Evolutionary conservation across 2,329 filamentous ascomycete genomes (phyloP).

Genomic region (Coleophoma crateriformis): DNA sequence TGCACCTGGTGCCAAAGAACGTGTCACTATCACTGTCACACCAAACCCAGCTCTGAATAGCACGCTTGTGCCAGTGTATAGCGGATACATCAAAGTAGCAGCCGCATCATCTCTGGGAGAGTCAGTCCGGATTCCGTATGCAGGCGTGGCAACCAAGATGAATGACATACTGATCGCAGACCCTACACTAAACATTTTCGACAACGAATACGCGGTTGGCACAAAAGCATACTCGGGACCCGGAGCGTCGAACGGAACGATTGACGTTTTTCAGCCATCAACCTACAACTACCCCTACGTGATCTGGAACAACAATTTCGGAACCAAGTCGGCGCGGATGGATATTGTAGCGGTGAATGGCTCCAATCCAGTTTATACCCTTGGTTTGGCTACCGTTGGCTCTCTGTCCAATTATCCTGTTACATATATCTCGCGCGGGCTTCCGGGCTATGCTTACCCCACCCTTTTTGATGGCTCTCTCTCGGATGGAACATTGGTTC

Average conservation of each 20-base stretch:
- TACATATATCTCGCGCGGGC: background rate
- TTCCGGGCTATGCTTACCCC: background rate
- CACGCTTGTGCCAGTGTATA: background rate
- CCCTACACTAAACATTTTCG: background rate
- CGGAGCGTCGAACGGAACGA: background rate
- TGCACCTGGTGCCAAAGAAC: background rate
- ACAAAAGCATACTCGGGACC: background rate
- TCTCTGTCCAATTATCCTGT: background rate
- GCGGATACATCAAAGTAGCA: background rate
- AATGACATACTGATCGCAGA: background rate
- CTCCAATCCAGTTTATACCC: background rate
- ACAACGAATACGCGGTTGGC: background rate
- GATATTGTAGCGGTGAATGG: constrained; percentile 2
- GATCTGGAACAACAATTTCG: constrained; percentile 1
- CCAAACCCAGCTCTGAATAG: background rate
- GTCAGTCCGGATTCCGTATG: background rate
- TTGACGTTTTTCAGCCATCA: background rate
- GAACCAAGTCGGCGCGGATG: background rate
- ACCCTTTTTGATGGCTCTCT: background rate
- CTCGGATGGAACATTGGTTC: background rate
- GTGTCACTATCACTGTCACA: background rate
- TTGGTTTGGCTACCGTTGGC: background rate
- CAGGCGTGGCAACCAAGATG: background rate
- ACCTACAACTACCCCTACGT: background rate
- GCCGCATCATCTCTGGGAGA: background rate